These are phyloP conservation scores for Fraxinus americana DNA, from an alignment of 257 asterid species.

Conservation along the genomic window DNA sequence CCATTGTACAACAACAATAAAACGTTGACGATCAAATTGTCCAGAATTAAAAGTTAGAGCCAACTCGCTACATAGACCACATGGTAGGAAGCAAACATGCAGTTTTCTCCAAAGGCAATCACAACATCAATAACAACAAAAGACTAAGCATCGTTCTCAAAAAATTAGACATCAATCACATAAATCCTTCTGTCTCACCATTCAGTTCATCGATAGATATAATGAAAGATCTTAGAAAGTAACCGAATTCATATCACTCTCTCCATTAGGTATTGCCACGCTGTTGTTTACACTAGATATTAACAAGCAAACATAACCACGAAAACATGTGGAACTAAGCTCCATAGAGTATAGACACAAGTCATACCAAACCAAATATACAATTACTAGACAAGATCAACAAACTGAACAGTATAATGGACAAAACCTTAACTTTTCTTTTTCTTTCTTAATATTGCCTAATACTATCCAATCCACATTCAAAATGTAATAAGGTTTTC, in stretches of 20 bases:
- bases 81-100: too few species aligned
- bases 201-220: too few species aligned
- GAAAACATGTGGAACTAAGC: conserved; percentile 1
- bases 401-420: neutral
- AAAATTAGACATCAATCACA: too few species aligned
- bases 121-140: too few species aligned
- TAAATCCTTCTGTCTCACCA: too few species aligned
- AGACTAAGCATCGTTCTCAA: too few species aligned
- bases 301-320: neutral
- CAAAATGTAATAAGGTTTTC: conserved; percentile 15
- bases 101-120: too few species aligned
- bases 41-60: too few species aligned
- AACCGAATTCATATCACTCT: neutral
- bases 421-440: neutral
- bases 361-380: conserved; percentile 44
- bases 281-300: neutral
- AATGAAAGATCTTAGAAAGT: too few species aligned
- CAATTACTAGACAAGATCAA: conserved; percentile 37
- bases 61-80: too few species aligned
- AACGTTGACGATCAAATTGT: too few species aligned
- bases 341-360: neutral
- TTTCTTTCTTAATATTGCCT: neutral
- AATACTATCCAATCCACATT: neutral
- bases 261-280: neutral
- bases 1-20: too few species aligned